Base-by-base conservation (phyloP, 106 monocot genomes). In the Acanthochlamys bracteata region DNA sequence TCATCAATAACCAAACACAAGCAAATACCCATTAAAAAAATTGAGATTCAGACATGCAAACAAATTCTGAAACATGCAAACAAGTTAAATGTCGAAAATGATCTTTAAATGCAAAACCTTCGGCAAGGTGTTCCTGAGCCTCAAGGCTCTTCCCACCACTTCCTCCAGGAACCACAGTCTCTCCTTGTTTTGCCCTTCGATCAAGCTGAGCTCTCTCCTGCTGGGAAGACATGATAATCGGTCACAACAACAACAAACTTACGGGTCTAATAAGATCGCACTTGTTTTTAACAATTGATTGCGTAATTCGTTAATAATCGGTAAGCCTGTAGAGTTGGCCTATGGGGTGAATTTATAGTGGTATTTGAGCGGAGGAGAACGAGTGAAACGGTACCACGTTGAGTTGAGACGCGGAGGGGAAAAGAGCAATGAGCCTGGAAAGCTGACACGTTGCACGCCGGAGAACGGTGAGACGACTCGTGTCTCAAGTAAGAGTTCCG, bases 71-170 rank as follows among this genome's bases (percentile, higher is more conserved):
- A 17, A 49, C 12, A 49, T 49, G 49, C 1, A 55, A 21, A 15
- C 20, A 55, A 55, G 20, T 13, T 22, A 19, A 4, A 20, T 55
- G 55, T 16, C 10, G n/a, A 54, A 19, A 10, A 54, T 43, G 43
- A 13, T 43, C 13, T 7, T 43, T 7, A 7, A 43, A 13, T 43
- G 7, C 24, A n/a, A 47, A 20, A 71, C 76, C 76, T 60, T 76
- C 76, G 20, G 76, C 71, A 40, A 76, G 71, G 65, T 71, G 64
- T 24, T 76, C 66, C 59, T 76, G 76, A 9, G 76, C 71, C 43
- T 76, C 76, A 12, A 76, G 69, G 59, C 71, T 80, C 72, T 63
- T 78, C 55, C 78, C 78, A 15, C 78, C 78, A n/a, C 72, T 78
- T 8, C 78, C 78, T 0, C 72, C 72, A 11, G 78, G 72, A n/a